Evolutionary conservation across 1,284 basidiomycete species (phyloP).

Genomic region (Inonotus obliquus): DNA sequence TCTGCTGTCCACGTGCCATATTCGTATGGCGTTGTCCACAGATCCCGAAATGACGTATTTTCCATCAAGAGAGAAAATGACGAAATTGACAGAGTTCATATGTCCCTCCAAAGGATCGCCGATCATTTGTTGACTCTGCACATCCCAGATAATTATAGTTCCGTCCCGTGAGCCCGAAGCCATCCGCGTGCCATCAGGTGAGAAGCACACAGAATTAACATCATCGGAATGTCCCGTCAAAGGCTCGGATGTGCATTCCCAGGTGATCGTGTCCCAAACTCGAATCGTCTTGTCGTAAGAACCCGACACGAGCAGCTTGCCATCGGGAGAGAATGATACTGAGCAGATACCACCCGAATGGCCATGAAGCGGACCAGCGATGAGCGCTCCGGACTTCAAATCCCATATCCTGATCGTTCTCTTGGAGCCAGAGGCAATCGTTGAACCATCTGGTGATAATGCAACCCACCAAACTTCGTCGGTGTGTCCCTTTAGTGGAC

Average conservation of each 20-base stretch:
- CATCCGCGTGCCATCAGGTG: no score
- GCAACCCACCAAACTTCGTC: neutral
- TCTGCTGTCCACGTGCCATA: no score
- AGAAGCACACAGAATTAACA: no score
- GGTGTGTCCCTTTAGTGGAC: constrained; percentile 25
- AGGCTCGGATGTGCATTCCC: neutral
- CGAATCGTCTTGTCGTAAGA: neutral
- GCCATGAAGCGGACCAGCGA: neutral
- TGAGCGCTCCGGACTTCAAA: neutral
- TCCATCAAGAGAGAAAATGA: no score
- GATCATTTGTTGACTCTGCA: neutral
- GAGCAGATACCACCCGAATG: neutral
- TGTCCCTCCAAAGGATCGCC: neutral
- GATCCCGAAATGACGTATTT: no score
- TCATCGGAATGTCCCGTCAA: neutral
- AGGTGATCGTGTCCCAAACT: neutral
- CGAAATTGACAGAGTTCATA: neutral
- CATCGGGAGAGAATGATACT: neutral
- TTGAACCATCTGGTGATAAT: constrained; percentile 8
- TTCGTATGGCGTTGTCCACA: no score
- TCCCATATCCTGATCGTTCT: constrained; percentile 13
- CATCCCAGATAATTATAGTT: constrained; percentile 1
- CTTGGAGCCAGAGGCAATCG: constrained; percentile 14
- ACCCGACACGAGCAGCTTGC: neutral
- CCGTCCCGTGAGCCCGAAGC: neutral